Conservation (phyloP, 257 asterid genomes). For the Petrea volubilis region DNA sequence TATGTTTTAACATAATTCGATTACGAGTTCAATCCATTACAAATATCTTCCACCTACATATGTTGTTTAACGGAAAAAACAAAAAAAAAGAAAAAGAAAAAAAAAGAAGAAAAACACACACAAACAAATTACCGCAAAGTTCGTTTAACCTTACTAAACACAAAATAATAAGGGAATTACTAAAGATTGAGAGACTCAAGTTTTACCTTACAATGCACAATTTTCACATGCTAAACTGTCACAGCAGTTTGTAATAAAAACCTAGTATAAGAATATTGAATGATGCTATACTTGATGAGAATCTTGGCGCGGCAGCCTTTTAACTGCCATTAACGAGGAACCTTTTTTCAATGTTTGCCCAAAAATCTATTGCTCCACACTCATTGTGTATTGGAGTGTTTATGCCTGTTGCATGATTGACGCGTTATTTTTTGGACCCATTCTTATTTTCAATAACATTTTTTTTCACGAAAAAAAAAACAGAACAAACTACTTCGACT, state of each 20-base stretch:
- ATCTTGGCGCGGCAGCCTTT: neutral
- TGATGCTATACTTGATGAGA: neutral
- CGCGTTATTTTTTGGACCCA: constrained; percentile 18
- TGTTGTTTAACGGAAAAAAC: too few species aligned
- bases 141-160: too few species aligned
- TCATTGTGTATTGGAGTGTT: neutral
- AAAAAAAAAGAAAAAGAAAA: too few species aligned
- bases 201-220: too few species aligned
- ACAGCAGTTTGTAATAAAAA: neutral
- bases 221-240: neutral
- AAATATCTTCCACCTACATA: too few species aligned
- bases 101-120: too few species aligned
- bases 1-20: too few species aligned
- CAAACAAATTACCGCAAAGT: too few species aligned
- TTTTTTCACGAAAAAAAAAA: neutral
- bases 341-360: neutral
- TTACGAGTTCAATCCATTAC: too few species aligned
- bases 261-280: neutral
- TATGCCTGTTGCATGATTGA: neutral
- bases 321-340: neutral
- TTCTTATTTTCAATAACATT: neutral
- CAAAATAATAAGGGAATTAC: too few species aligned
- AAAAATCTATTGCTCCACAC: neutral
- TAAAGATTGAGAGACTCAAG: too few species aligned
- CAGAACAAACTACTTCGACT: neutral